Percentiles rank a stretch among this genome's conserved stretches.
phyloP scores from a whole-genome alignment of 2,329 filamentous ascomycete species.

The Penicillium concentricum region DNA sequence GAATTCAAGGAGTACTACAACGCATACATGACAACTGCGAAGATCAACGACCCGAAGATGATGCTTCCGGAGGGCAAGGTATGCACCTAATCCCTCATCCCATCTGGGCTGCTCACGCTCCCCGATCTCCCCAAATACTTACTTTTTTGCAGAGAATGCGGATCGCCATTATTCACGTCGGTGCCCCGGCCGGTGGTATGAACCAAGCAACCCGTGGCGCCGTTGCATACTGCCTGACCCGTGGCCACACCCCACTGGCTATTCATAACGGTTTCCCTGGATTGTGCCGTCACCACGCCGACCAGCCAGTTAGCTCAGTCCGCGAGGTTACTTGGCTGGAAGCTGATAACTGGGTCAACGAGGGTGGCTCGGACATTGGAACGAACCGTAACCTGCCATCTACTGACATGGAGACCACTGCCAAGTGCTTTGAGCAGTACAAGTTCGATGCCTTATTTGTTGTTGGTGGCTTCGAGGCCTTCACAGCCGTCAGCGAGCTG shows the following conservation, averaged over 20 bases:
- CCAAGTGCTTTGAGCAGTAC: slow-evolving; percentile 79
- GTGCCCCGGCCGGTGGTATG: slow-evolving; percentile 95
- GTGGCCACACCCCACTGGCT: slow-evolving; percentile 88
- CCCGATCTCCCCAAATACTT: slow-evolving; percentile 20
- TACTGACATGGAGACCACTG: slow-evolving; percentile 81
- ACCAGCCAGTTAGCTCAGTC: slow-evolving; percentile 78
- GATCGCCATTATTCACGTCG: slow-evolving; percentile 94
- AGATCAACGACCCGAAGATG: slow-evolving; percentile 69
- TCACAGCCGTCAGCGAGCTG: slow-evolving; percentile 85
- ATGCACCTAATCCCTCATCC: slow-evolving; percentile 25
- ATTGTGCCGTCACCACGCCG: slow-evolving; percentile 83
- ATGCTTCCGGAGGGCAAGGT: slow-evolving; percentile 70
- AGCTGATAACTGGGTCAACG: slow-evolving; percentile 91
- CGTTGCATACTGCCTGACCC: slow-evolving; percentile 85
- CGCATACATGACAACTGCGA: slow-evolving; percentile 88
- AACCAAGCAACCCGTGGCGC: slow-evolving; percentile 93
- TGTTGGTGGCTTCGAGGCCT: slow-evolving; percentile 94
- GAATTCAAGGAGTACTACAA: slow-evolving; percentile 93
- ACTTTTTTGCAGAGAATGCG: slow-evolving; percentile 67
- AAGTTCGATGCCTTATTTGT: slow-evolving; percentile 89
- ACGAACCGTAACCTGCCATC: slow-evolving; percentile 91
- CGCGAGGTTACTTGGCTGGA: slow-evolving; percentile 89
- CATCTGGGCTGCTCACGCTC: neutral
- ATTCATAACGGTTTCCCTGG: slow-evolving; percentile 98
- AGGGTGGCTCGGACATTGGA: slow-evolving; percentile 95